Evolutionary conservation across 192 early-diverging fungal species (phyloP), one percentile per base, ranked within the genome.

Genomic region (Coemansia sp.): DNA sequence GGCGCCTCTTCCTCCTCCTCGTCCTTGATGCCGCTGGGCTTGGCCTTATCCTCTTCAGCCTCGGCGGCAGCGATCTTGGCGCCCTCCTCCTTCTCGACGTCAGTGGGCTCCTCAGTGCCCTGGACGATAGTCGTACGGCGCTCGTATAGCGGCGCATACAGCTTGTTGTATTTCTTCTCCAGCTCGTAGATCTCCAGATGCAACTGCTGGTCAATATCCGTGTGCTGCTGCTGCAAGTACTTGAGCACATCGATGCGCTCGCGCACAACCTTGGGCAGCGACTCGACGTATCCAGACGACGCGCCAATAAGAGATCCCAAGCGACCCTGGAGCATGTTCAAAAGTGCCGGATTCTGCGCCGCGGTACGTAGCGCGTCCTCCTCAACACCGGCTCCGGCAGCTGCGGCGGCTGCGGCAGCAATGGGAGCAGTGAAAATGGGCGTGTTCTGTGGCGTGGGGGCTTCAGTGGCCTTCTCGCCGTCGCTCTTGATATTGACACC

Each of bases 81-180:
- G 62, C 88, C 90, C 46, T 84, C 80, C 19, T 86, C 76, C 66
- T 89, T 86, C 76, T 98, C 93, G 34, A 88, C 93, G 17, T 92
- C 93, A 17, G 95, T 92, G n/a, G 98, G 98, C 85, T 99, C 96
- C 41, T 86, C 75, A 39, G 81, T 70, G 36, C 98, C 98, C 62
- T 74, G 75, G 48, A 99, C 84, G 42, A 97, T 86, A 55, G 85
- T 85, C 50, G 85, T 79, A 72, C 96, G 95, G 88, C 93, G 90
- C 69, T 93, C 90, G 76, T 95, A 98, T 34, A 98, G 82, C 32
- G 98, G 97, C 66, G 89, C 86, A 76, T 96, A 94, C 71, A 89
- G 76, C 44, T 80, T 82, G 42, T 89, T 87, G 84, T 96, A 99
- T 78, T 98, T 98, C 88, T 98, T 98, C 84, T 99, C 98, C 34